Base-by-base conservation (phyloP, 345 rosid genomes). In the Viola odorata region DNA sequence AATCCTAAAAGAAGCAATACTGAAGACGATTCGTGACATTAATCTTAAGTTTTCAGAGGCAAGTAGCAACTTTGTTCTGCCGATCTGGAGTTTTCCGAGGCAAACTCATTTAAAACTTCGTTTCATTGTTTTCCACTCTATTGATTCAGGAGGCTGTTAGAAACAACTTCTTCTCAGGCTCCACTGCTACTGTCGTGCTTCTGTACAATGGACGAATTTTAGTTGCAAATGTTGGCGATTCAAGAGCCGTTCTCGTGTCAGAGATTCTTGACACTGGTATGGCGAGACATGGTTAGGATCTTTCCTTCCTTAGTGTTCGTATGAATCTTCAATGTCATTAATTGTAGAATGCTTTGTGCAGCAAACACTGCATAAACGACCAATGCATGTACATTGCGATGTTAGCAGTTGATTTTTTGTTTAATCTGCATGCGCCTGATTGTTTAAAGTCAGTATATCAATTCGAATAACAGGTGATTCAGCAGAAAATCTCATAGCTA, bases 201-300 rank as follows among this genome's bases (percentile, higher is more conserved):
- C 7, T 62, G 36, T 53, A 52, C 37, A 55, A 69, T 36, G 36
- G 41, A 10, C 47, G 58, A 36, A 62, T 66, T 37, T 58, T 74
- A 53, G 61, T 69, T 37, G 71, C 65, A 37, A 57, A 65, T 41
- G 74, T 74, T 45, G 74, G 78, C 11, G 78, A 74, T 59, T 65
- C 65, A 0, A 74, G 53, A 41, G 74, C 67, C 23, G 11, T 74
- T 62, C 45, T 74, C 13, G 55, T 50, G 14, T 64, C 73, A 0
- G 55, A 67, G 32, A 67, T 63, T 58, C 12, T 58, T 51, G 48
- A 8, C 12, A 59, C 50, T n/a, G 23, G 12, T 37, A 45, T n/a
- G 5, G 45, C 41, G 0, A 6, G 9, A 50, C 16, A 42, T 57
- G 58, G 69, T 68, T 14, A 32, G 14, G 9, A 53, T 61, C 41